Base-by-base conservation (phyloP, 495 filamentous ascomycete species). In the Aeminium ludgeri region DNA sequence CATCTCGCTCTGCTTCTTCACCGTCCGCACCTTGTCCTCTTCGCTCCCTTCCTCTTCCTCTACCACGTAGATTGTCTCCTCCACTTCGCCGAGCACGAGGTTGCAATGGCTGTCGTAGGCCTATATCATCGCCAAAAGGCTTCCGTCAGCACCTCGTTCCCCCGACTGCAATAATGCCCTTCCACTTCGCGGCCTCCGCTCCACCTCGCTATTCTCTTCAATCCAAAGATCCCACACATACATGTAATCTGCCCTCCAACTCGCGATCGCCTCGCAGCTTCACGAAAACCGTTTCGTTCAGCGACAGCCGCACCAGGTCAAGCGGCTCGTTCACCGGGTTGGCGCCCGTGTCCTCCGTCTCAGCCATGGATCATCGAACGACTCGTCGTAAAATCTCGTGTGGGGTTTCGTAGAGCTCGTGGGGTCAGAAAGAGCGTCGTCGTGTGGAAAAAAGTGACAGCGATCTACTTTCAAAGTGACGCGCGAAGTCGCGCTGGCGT, bases 51-150 rank as follows among this genome's bases (percentile, higher is more conserved):
- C 89, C 35, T 82, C 77, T 27, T 77, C 76, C 43, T 78, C 74
- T 2, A 92, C 76, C 27, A 86, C 61, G 59, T 95, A 99, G 41
- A 99, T 80, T 6, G 86, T 96, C 66, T 99, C 89, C 56, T 95
- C 84, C 7, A 93, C 89, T 34, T 99, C 91, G 3, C 91, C 89
- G 2, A 99, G 68, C 3, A 99, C 83, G n/a, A 96, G 63, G 55
- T 99, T 99, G 73, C 89, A 96, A 58, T 99, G 89, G 52, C 82
- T 89, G 57, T 99, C 89, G 58, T 95, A 99, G 25, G 87, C 89
- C 91, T 99, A 52, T 8, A 38, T 20, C 25, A 27, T 20, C 6
- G 15, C 16, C 1, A 25, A 25, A 25, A 8, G 4, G 23, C 23
- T 25, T 25, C 23, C 8, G 23, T 25, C 3, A 25, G 23, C 23